Conservation (phyloP, 805 yeast species). For the Lipomyces chichibuensis region DNA sequence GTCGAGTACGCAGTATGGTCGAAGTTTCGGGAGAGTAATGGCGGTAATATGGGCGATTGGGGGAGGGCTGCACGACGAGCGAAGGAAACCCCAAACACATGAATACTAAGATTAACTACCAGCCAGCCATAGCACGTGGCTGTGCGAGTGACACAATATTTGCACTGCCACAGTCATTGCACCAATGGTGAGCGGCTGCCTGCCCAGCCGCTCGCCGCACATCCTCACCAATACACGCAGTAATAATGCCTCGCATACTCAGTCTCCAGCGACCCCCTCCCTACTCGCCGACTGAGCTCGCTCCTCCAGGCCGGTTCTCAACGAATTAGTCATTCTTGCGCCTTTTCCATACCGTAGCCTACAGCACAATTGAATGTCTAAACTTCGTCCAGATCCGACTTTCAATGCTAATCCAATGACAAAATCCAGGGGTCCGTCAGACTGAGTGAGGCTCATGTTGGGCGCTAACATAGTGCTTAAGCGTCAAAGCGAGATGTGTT, state of each 20-base stretch:
- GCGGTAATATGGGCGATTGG: neutral
- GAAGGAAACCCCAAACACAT: neutral
- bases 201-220: constrained; percentile 4
- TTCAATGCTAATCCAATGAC: no score
- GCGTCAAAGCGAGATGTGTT: no score
- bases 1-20: neutral
- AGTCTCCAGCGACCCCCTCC: neutral
- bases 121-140: neutral
- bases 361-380: no score
- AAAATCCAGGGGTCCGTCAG: no score
- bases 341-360: no score
- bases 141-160: neutral
- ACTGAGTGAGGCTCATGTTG: no score
- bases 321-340: neutral
- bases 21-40: neutral
- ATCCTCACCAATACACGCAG: neutral
- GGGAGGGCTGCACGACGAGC: neutral
- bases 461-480: no score
- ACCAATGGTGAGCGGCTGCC: neutral
- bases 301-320: neutral
- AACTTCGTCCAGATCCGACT: no score
- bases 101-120: neutral
- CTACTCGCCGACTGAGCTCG: neutral
- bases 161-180: neutral
- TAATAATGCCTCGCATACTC: neutral